Evolutionary conservation across 2,329 filamentous ascomycete species (phyloP), one percentile per base, ranked within the genome.

Genomic region (Colletotrichum melonis): DNA sequence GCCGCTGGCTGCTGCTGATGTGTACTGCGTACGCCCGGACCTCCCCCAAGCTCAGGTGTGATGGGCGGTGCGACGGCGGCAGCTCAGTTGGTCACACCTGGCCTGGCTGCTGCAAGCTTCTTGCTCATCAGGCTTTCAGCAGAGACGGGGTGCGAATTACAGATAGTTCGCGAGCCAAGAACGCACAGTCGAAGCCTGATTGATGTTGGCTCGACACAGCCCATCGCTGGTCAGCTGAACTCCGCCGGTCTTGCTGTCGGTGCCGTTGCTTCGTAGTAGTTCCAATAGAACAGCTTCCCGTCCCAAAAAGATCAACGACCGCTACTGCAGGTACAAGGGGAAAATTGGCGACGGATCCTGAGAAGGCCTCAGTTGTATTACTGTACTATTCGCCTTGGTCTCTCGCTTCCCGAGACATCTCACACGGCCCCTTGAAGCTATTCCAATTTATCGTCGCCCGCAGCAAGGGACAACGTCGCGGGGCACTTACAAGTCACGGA

Each of bases 271-370:
- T 70, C 42, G 42, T 49, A 49, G 42, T 49, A 52, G 59, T 58
- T 8, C 59, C 66, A 63, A 59, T 38, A 64, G 42, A 30, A 35
- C 54, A 22, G 38, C 66, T 59, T 72, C 30, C 35, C 52, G 30
- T 49, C 38, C 30, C 56, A 55, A 54, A 19, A 8, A 38, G 30
- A 24, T 62, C 24, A 54, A 64, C 55, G 5, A 54, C 55, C 64
- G 49, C 35, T 73, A 69, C 69, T 74, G 72, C 69, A 69, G 70
- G 65, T 59, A 74, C 63, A 14, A 55, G 22, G 54, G 54, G 26
- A 35, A 69, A 38, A 64, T 65, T 30, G 62, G 68, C 42, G 49
- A 55, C 28, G 19, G 16, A n/a, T 49, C n/a, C 42, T 49, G 46
- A 14, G 55, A 55, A 67, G 26, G 28, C 67, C 22, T 54, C 14